These are phyloP conservation scores for Serendipita sp. DNA, from an alignment of 768 basidiomycete species.

Conservation along the genomic window DNA sequence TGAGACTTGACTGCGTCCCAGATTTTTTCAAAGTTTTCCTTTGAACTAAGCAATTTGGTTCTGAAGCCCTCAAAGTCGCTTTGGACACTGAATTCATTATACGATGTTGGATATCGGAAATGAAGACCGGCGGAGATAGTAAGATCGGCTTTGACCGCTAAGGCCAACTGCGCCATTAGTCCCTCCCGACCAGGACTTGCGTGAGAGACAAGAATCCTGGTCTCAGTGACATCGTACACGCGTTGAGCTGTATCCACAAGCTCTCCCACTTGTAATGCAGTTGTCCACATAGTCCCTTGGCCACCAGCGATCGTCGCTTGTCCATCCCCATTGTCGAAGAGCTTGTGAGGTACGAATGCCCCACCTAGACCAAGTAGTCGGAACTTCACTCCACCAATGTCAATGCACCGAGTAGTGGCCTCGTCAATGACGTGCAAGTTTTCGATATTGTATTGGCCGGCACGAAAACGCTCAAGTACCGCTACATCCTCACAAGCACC, in stretches of 20 bases:
- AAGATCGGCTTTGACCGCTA: slow-evolving; percentile 85
- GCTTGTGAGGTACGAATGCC: slow-evolving; percentile 85
- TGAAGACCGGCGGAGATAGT: slow-evolving; percentile 90
- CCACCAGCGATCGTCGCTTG: slow-evolving; percentile 95
- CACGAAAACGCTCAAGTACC: slow-evolving; percentile 84
- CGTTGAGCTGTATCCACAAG: slow-evolving; percentile 94
- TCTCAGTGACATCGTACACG: slow-evolving; percentile 84
- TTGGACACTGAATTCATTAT: slow-evolving; percentile 94
- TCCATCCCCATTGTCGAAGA: slow-evolving; percentile 89
- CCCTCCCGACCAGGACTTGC: slow-evolving; percentile 88
- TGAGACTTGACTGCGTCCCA: slow-evolving; percentile 88
- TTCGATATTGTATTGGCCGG: slow-evolving; percentile 62
- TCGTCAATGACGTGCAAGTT: slow-evolving; percentile 91
- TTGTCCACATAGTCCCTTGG: slow-evolving; percentile 98
- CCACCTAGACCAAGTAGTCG: slow-evolving; percentile 93
- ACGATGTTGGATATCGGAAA: slow-evolving; percentile 90
- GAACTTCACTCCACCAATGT: slow-evolving; percentile 85
- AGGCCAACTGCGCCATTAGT: slow-evolving; percentile 74
- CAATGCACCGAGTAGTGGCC: slow-evolving; percentile 80
- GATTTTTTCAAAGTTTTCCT: slow-evolving; percentile 76
- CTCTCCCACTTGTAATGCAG: slow-evolving; percentile 92
- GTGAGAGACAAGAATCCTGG: slow-evolving; percentile 83
- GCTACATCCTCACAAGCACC: slow-evolving; percentile 94
- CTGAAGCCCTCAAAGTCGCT: slow-evolving; percentile 77
- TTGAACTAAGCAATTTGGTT: slow-evolving; percentile 58